phyloP scores from a whole-genome alignment of 202 grass and related monocot genomes.

The Alloteropsis angusta region DNA sequence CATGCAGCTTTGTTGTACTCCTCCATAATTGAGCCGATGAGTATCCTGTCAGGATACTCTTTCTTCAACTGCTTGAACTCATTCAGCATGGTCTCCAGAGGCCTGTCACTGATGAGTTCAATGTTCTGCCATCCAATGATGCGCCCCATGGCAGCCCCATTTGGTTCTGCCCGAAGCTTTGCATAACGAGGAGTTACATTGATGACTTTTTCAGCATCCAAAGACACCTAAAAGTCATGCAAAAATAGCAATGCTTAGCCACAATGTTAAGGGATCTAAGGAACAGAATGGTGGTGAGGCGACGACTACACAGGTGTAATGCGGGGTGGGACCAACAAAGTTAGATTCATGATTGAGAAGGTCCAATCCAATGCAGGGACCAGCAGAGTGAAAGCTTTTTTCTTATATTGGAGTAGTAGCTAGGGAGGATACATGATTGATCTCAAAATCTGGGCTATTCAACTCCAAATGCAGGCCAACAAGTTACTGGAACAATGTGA shows the following conservation, averaged over 20 bases:
- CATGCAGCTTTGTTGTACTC: conserved; percentile 94
- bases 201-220: conserved; percentile 91
- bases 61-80: conserved; percentile 94
- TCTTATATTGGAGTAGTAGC: neutral
- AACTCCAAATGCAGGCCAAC: neutral
- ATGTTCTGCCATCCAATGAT: conserved; percentile 99
- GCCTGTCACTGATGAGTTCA: conserved; percentile 95
- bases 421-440: neutral
- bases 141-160: conserved; percentile 63
- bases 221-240: conserved; percentile 55
- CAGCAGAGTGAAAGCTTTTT: neutral
- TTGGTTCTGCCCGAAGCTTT: conserved; percentile 64
- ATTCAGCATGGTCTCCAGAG: conserved; percentile 76
- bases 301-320: neutral
- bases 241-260: conserved; percentile 13
- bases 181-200: conserved; percentile 95
- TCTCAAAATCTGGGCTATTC: neutral
- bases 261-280: neutral
- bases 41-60: conserved; percentile 88
- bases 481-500: neutral
- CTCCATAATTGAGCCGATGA: conserved; percentile 98
- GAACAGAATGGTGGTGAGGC: conserved; percentile 4
- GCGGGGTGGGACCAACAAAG: conserved; percentile 1
- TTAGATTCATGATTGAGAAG: neutral
- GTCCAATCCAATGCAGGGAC: neutral